Conservation (phyloP, 2,329 filamentous ascomycete species). For the Albifimbria verrucaria region DNA sequence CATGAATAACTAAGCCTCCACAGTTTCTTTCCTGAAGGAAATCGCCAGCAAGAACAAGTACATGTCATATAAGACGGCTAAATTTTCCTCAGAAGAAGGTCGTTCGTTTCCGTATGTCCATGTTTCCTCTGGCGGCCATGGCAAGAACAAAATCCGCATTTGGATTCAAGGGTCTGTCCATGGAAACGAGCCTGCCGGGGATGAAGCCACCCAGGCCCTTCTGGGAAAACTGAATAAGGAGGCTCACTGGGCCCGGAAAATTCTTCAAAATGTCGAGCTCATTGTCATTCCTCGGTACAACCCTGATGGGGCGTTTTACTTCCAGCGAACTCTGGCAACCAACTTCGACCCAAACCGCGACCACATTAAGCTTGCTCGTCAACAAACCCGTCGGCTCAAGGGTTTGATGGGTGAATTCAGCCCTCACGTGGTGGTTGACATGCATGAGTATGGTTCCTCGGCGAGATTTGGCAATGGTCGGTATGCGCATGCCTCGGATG, state of each 20-base stretch:
- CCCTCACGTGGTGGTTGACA: slow-evolving; percentile 28
- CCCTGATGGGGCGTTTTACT: slow-evolving; percentile 29
- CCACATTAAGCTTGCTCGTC: slow-evolving; percentile 26
- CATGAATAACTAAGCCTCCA: background rate
- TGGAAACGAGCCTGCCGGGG: slow-evolving; percentile 29
- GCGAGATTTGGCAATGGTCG: slow-evolving; percentile 10
- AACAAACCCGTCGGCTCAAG: slow-evolving; percentile 28
- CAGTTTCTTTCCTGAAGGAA: slow-evolving; percentile 11
- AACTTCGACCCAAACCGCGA: slow-evolving; percentile 30
- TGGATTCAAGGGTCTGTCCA: slow-evolving; percentile 29
- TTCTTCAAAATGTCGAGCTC: slow-evolving; percentile 25
- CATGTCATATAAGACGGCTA: slow-evolving; percentile 13
- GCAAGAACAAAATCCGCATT: slow-evolving; percentile 21
- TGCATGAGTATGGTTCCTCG: slow-evolving; percentile 26
- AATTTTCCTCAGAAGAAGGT: slow-evolving; percentile 15
- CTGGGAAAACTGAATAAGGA: slow-evolving; percentile 26
- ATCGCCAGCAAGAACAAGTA: slow-evolving; percentile 10
- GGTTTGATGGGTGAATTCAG: slow-evolving; percentile 19
- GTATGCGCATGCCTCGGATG: slow-evolving; percentile 22
- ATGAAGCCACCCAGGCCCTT: slow-evolving; percentile 25
- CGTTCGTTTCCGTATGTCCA: slow-evolving; percentile 13
- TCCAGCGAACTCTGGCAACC: slow-evolving; percentile 24
- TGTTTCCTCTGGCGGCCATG: slow-evolving; percentile 5
- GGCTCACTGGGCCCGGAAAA: slow-evolving; percentile 20
- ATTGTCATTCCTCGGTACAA: slow-evolving; percentile 28